Evolutionary conservation across 441 rosid species (phyloP).

Genomic region (Brassica balearica): DNA sequence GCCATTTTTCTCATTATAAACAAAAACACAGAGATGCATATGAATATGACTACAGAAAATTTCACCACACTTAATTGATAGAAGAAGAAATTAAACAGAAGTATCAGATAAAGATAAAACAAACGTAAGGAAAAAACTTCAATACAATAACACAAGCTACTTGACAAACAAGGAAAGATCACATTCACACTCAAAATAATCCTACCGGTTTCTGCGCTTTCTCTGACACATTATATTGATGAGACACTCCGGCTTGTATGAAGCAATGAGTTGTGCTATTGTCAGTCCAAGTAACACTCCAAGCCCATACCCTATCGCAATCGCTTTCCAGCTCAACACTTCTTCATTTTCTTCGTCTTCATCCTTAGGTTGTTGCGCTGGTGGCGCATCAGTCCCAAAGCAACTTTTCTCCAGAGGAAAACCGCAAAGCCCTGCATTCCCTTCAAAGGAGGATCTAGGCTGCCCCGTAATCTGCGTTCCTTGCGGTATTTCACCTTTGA

Average conservation of each 20-base stretch:
- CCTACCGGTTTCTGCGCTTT: background rate
- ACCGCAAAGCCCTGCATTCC: conserved; percentile 54
- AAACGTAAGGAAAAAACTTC: background rate
- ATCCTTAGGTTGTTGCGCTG: background rate
- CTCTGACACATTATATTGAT: background rate
- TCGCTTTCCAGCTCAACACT: conserved; percentile 18
- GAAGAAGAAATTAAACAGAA: background rate
- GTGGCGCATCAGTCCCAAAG: background rate
- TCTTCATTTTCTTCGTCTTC: background rate
- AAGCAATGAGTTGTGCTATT: conserved; percentile 15
- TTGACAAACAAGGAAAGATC: background rate
- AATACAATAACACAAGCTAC: background rate
- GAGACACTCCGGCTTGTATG: conserved; percentile 11
- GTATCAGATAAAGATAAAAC: background rate
- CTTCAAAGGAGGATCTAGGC: conserved; percentile 26
- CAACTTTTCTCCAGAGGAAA: conserved; percentile 23
- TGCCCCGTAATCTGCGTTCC: conserved; percentile 48
- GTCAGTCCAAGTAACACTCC: conserved; percentile 30
- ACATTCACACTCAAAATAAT: background rate
- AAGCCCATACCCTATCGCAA: background rate
- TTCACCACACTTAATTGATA: conserved; percentile 1
- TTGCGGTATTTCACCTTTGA: conserved; percentile 2
- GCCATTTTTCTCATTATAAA: background rate
- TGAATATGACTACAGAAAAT: background rate
- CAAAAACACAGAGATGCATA: conserved; percentile 7